phyloP scores from a whole-genome alignment of 176 grass and related monocot species.

The Lolium multiflorum region DNA sequence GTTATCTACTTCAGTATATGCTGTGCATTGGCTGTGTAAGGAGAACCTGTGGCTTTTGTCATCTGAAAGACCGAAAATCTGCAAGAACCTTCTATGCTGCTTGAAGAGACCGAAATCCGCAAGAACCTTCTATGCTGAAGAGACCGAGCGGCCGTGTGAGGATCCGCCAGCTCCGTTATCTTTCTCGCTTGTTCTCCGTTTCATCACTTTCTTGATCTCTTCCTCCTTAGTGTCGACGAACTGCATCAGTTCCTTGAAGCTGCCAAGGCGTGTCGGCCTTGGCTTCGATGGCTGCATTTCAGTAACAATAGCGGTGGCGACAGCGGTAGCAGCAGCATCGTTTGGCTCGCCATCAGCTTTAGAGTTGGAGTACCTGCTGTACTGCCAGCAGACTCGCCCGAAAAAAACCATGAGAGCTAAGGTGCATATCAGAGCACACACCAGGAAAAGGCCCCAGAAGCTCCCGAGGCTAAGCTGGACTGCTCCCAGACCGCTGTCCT shows the following conservation, averaged over 20 bases:
- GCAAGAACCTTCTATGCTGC: neutral
- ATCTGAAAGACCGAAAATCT: constrained; percentile 22
- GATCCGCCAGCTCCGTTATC: constrained; percentile 48
- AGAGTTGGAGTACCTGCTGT: constrained; percentile 46
- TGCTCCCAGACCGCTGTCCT: constrained; percentile 52
- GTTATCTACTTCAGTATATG: constrained; percentile 39
- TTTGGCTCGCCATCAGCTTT: constrained; percentile 7
- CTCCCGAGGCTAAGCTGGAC: constrained; percentile 63
- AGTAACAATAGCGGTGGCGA: neutral
- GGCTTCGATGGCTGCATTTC: constrained; percentile 16
- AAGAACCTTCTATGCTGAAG: constrained; percentile 25
- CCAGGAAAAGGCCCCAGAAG: constrained; percentile 90
- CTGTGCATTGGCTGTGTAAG: neutral
- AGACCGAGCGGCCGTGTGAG: neutral
- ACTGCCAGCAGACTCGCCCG: constrained; percentile 58
- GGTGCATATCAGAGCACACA: constrained; percentile 67
- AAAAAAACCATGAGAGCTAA: constrained; percentile 61
- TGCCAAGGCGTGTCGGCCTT: constrained; percentile 41
- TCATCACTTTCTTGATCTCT: constrained; percentile 43
- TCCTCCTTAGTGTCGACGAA: constrained; percentile 75
- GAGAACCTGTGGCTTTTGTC: constrained; percentile 10
- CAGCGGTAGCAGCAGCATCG: neutral
- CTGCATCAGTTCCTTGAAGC: constrained; percentile 61
- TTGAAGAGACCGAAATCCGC: neutral
- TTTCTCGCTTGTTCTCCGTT: constrained; percentile 63